Conservation (phyloP, 148 eudicot genomes). For the Dysphania ambrosioides region DNA sequence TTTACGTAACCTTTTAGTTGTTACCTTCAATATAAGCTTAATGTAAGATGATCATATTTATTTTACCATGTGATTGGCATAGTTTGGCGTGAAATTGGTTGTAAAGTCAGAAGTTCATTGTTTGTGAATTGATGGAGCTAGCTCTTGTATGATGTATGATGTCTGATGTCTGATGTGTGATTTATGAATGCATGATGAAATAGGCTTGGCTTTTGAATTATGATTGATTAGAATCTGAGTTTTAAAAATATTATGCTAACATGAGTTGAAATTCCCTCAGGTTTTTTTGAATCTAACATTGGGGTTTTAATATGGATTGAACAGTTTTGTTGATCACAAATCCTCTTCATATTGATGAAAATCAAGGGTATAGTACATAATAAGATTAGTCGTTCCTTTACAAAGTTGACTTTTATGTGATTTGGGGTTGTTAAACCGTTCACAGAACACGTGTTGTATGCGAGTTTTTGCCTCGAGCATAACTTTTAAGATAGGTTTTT, state of each 20-base stretch:
- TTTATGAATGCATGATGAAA: not conserved
- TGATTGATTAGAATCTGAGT: not conserved
- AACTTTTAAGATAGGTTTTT: not conserved
- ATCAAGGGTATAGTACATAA: not conserved
- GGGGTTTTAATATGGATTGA: not conserved
- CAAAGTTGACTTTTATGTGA: not conserved
- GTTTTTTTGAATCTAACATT: not conserved
- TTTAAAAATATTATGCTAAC: not conserved
- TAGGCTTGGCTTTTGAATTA: too few species aligned
- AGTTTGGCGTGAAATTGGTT: not conserved
- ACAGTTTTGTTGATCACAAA: not conserved
- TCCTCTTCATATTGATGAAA: not conserved
- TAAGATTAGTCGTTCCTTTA: not conserved
- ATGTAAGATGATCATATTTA: not conserved
- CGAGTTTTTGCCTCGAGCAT: not conserved
- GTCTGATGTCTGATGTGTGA: too few species aligned
- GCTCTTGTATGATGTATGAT: too few species aligned
- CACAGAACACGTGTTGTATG: not conserved
- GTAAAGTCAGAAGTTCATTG: not conserved
- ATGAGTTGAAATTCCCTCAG: slow-evolving; percentile 1
- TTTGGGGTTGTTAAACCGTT: not conserved
- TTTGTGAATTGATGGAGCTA: slow-evolving; percentile 9
- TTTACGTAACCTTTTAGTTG: too few species aligned
- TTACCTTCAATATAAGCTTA: too few species aligned
- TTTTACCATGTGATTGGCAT: not conserved